Conservation (phyloP, 805 yeast genomes). For the Teunomyces tritomae region DNA sequence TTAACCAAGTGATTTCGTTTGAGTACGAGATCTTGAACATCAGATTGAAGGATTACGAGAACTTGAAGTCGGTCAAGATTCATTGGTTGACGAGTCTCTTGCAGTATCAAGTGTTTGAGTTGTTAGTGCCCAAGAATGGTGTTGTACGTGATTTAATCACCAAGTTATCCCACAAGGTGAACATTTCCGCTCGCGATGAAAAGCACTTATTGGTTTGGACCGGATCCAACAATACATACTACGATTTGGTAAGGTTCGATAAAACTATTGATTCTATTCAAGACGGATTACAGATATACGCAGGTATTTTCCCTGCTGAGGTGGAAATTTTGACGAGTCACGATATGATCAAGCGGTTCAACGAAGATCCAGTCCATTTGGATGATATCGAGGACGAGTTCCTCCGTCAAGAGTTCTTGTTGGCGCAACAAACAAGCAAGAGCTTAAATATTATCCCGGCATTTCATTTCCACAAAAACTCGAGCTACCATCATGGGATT, state of each 20-base stretch:
- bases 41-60: constrained; percentile 74
- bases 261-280: constrained; percentile 31
- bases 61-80: constrained; percentile 61
- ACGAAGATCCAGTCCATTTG: constrained; percentile 16
- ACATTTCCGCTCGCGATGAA: constrained; percentile 46
- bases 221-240: constrained; percentile 38
- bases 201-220: constrained; percentile 58
- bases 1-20: constrained; percentile 45
- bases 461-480: constrained; percentile 72
- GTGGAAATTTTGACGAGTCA: constrained; percentile 36
- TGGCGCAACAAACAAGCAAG: constrained; percentile 21
- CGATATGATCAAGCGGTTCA: constrained; percentile 30
- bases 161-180: constrained; percentile 54
- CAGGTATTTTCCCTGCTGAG: constrained; percentile 44
- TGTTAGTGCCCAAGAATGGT: constrained; percentile 64
- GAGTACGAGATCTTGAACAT: constrained; percentile 78
- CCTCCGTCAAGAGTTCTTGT: constrained; percentile 20
- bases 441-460: constrained; percentile 55
- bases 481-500: constrained; percentile 69
- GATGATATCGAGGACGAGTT: constrained; percentile 25
- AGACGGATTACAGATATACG: constrained; percentile 35
- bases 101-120: constrained; percentile 65
- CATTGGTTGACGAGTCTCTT: constrained; percentile 71
- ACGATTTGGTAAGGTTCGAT: constrained; percentile 37
- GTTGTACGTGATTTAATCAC: constrained; percentile 54